These are phyloP conservation scores for Phytophthora cryptogea DNA, from an alignment of 352 stramenopile species.

Conservation along the genomic window DNA sequence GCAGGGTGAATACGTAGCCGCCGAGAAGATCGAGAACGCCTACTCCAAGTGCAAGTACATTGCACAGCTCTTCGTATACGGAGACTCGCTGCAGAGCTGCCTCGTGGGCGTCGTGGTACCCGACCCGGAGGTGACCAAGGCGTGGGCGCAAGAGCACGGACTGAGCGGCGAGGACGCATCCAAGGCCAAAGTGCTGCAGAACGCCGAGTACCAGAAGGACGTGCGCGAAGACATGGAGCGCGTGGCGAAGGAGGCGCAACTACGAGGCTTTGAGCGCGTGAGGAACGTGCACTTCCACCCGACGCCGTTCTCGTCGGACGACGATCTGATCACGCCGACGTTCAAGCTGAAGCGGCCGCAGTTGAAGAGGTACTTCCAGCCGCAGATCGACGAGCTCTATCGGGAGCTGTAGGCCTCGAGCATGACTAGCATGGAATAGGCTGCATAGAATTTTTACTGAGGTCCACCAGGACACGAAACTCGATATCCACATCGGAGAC, in stretches of 20 bases:
- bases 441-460: slow-evolving; percentile 1
- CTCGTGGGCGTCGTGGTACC: slow-evolving; percentile 93
- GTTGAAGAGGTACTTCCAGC: slow-evolving; percentile 56
- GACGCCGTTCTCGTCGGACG: slow-evolving; percentile 83
- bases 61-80: slow-evolving; percentile 93
- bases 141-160: slow-evolving; percentile 39
- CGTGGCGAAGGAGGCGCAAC: slow-evolving; percentile 41
- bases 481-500: no score
- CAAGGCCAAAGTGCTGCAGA: slow-evolving; percentile 35
- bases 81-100: slow-evolving; percentile 92
- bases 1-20: slow-evolving; percentile 94
- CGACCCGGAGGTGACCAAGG: slow-evolving; percentile 43
- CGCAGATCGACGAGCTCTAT: slow-evolving; percentile 58
- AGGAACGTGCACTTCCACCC: slow-evolving; percentile 81
- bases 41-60: slow-evolving; percentile 91
- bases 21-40: slow-evolving; percentile 96
- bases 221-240: slow-evolving; percentile 28
- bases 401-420: slow-evolving; percentile 21
- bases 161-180: slow-evolving; percentile 27
- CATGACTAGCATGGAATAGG: neutral
- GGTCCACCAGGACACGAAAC: neutral
- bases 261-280: slow-evolving; percentile 91
- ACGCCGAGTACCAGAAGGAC: slow-evolving; percentile 49
- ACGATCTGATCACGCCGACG: slow-evolving; percentile 91
- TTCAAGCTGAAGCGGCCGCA: slow-evolving; percentile 92